Conservation (phyloP, 805 yeast species). For the Lachancea quebecensis region DNA sequence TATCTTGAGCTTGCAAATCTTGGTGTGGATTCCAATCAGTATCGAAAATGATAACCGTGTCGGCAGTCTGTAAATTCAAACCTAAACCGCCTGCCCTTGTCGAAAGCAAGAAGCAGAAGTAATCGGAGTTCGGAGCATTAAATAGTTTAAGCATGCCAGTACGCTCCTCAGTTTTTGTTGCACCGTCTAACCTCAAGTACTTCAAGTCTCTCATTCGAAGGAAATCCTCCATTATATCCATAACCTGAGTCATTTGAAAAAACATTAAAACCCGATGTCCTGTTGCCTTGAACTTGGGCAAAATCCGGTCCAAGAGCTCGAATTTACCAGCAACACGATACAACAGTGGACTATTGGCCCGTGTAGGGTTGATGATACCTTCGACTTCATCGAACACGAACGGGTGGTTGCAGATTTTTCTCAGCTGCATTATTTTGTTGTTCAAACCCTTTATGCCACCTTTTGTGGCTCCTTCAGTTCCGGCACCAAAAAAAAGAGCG, state of each 20-base stretch:
- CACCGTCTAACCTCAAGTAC: constrained; percentile 74
- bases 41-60: constrained; percentile 78
- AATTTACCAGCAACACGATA: constrained; percentile 80
- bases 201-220: constrained; percentile 58
- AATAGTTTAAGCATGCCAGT: constrained; percentile 64
- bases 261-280: constrained; percentile 78
- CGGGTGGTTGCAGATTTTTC: constrained; percentile 84
- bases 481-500: constrained; percentile 56
- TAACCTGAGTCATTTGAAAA: constrained; percentile 84
- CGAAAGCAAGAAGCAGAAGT: constrained; percentile 69
- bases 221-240: constrained; percentile 87
- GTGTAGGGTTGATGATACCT: constrained; percentile 54
- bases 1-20: constrained; percentile 84
- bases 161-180: constrained; percentile 80
- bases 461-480: constrained; percentile 50
- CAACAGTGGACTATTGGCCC: constrained; percentile 55
- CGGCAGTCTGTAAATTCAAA: constrained; percentile 79
- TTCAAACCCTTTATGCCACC: constrained; percentile 71
- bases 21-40: constrained; percentile 92
- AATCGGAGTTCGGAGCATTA: constrained; percentile 70
- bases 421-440: constrained; percentile 77
- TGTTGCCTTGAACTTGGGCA: constrained; percentile 66
- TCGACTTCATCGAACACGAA: constrained; percentile 82
- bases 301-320: constrained; percentile 65
- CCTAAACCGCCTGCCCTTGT: constrained; percentile 91